phyloP scores from a whole-genome alignment of 768 basidiomycete genomes.

The Candolleomyces eurysporus region DNA sequence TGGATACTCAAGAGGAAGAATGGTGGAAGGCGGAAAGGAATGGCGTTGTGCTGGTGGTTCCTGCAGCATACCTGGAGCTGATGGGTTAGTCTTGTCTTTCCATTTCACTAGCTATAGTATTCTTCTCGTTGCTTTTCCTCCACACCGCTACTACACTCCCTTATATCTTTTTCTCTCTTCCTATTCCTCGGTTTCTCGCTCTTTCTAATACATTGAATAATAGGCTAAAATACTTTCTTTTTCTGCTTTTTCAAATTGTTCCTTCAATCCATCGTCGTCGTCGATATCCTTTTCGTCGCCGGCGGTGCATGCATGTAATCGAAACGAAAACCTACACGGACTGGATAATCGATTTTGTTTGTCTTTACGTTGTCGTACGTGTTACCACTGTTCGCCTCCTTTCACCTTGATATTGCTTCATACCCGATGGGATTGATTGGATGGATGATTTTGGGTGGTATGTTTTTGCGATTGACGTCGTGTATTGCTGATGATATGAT shows the following conservation, averaged over 20 bases:
- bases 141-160: not conserved
- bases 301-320: not conserved
- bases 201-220: slow-evolving; percentile 29
- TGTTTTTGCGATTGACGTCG: too few relatives aligned
- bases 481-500: too few relatives aligned
- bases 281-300: slow-evolving; percentile 29
- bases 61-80: slow-evolving; percentile 86
- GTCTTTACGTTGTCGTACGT: too few relatives aligned
- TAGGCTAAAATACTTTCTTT: slow-evolving; percentile 83
- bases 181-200: slow-evolving; percentile 6
- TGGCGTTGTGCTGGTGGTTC: slow-evolving; percentile 86
- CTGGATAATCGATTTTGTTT: not conserved
- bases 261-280: slow-evolving; percentile 27
- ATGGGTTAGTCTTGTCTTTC: slow-evolving; percentile 76
- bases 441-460: too few relatives aligned
- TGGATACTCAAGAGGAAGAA: slow-evolving; percentile 80
- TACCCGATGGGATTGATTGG: too few relatives aligned
- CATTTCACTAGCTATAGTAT: slow-evolving; percentile 14
- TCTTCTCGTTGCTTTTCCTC: not conserved
- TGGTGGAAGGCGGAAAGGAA: slow-evolving; percentile 97
- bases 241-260: slow-evolving; percentile 54
- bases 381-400: too few relatives aligned
- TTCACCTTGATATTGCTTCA: too few relatives aligned
- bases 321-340: not conserved
- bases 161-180: slow-evolving; percentile 3